Base-by-base conservation (phyloP, 2,329 filamentous ascomycete genomes). In the Lomentospora prolificans region DNA sequence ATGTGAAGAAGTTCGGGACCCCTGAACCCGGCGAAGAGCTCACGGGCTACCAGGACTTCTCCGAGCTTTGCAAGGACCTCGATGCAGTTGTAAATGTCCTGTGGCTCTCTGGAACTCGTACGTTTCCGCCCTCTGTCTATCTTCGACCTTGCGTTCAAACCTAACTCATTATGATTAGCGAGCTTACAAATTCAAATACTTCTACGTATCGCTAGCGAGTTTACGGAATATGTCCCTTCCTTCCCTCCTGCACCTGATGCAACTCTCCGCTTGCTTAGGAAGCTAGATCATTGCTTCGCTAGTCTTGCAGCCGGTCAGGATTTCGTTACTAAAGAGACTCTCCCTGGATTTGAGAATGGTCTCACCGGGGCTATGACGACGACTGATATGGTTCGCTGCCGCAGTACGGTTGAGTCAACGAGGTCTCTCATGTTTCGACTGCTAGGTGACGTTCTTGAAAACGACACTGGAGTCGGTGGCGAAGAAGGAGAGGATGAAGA, bases 41-140 rank as follows among this genome's bases (percentile, higher is more conserved):
- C 2, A 65, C 72, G 2, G 80, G 79, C 22, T 84, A 82, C 64
- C 69, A 74, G 55, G 80, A 70, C 53, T 87, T 92, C 66, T 75
- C 73, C 52, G 85, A 91, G 64, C 79, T 90, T 3, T 89, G 82
- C 55, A 80, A 74, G 57, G 90, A 96, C 64, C 69, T 95, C 1
- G 87, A 91, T 56, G 76, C 77, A 4, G 67, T 96, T 10, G 72
- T 95, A 14, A 86, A 95, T 67, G 79, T 95, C 6, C 71, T 96
- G 4, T 97, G 92, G 92, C 79, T 89, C 22, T 89, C 85, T 28
- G 89, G 87, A 8, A 96, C 91, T 22, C 90, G 90, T 90, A 75
- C 67, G 88, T 68, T 17, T 3, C 19, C 22, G 6, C 4, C 27
- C 33, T 17, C n/a, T 24, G 12, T 24, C 52, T 25, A 19, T 14